These are phyloP conservation scores for Tremella fuciformis DNA, from an alignment of 768 basidiomycete species.

Conservation along the genomic window DNA sequence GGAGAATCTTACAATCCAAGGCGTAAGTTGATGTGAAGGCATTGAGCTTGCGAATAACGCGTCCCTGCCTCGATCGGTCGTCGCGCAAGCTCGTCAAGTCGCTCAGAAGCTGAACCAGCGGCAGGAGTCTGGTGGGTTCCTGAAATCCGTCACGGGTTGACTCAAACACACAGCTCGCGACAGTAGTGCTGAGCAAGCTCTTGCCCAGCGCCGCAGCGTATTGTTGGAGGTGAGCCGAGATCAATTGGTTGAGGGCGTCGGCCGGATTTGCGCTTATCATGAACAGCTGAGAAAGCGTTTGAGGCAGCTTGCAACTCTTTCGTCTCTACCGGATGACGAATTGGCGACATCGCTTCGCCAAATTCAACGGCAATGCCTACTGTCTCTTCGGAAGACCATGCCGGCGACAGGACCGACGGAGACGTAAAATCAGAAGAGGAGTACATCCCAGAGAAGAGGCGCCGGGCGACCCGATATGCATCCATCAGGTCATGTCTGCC, in stretches of 20 bases:
- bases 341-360: neutral
- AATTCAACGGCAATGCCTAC: neutral
- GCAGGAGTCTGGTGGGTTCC: conserved; percentile 58
- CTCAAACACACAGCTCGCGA: neutral
- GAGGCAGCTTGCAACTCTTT: neutral
- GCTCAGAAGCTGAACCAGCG: conserved; percentile 62
- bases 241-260: too few species aligned
- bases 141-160: too few species aligned
- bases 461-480: too few species aligned
- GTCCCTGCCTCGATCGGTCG: conserved; percentile 72
- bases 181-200: neutral
- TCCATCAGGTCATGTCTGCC: neutral
- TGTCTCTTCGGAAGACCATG: neutral
- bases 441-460: too few species aligned
- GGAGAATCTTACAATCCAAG: neutral
- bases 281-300: neutral
- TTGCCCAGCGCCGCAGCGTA: neutral
- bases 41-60: conserved; percentile 84
- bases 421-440: too few species aligned
- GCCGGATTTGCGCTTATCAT: neutral
- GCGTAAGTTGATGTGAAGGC: conserved; percentile 56
- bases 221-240: neutral
- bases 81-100: conserved; percentile 63
- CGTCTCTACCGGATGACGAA: neutral
- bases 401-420: neutral